Evolutionary conservation across 106 monocot species (phyloP).

Genomic region (Hemerocallis citrina): DNA sequence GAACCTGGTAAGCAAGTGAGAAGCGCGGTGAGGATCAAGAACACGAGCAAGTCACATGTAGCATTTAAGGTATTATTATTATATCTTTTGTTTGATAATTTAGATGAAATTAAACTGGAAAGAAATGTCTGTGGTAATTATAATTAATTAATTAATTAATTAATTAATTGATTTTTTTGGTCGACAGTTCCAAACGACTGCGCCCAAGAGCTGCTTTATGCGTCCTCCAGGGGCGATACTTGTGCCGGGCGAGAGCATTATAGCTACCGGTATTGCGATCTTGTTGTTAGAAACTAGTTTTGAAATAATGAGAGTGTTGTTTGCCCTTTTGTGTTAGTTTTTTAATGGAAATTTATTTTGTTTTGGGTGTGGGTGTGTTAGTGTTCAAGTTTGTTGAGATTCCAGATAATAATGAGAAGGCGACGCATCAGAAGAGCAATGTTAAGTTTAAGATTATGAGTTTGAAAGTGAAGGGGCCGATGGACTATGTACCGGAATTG

Average conservation of each 20-base stretch:
- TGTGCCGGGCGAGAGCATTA: slow-evolving; percentile 77
- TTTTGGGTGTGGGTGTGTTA: slow-evolving; percentile 6
- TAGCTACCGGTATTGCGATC: slow-evolving; percentile 67
- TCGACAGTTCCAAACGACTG: slow-evolving; percentile 86
- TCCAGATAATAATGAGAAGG: slow-evolving; percentile 80
- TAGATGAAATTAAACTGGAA: neutral
- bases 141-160: neutral
- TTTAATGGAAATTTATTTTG: neutral
- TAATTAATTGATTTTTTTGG: neutral
- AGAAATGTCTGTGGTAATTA: too few relatives aligned
- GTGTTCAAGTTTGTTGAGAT: slow-evolving; percentile 95
- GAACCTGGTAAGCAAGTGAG: slow-evolving; percentile 93
- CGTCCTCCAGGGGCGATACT: slow-evolving; percentile 88
- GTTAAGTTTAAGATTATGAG: slow-evolving; percentile 94
- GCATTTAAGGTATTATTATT: slow-evolving; percentile 82
- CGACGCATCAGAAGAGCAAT: slow-evolving; percentile 51
- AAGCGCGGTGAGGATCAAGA: slow-evolving; percentile 87
- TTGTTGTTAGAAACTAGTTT: neutral
- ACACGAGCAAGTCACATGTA: slow-evolving; percentile 85
- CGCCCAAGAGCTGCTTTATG: slow-evolving; percentile 96
- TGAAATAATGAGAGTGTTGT: too few relatives aligned
- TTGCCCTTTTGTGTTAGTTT: neutral
- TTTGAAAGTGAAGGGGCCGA: slow-evolving; percentile 78
- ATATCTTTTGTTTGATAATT: too few relatives aligned
- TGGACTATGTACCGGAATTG: slow-evolving; percentile 85